A percentile compares a stretch with the other conserved stretches of the same genome.
phyloP scores from a whole-genome alignment of 768 basidiomycete species.

The Mycena capillaripes region DNA sequence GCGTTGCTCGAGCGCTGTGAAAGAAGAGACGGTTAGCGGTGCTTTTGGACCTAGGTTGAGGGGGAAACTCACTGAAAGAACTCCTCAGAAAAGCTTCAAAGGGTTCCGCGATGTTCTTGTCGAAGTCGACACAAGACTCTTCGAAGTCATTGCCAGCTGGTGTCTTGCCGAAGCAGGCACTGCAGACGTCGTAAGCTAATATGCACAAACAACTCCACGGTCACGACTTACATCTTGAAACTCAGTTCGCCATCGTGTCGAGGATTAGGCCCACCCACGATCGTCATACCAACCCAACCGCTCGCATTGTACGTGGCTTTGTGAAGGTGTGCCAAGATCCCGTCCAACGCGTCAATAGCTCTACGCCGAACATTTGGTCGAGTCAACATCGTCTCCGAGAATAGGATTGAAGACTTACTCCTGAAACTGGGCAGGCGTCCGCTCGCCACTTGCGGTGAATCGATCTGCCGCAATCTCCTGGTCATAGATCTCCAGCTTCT shows the following conservation, averaged over 20 bases:
- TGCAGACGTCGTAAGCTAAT: neutral
- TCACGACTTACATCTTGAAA: neutral
- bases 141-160: neutral
- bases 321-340: neutral
- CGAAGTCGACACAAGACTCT: neutral
- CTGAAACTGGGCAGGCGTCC: neutral
- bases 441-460: neutral
- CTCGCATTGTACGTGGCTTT: neutral
- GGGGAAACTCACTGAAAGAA: neutral
- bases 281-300: conserved; percentile 7
- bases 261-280: conserved; percentile 4
- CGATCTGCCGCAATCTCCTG: neutral
- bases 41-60: too few relatives aligned
- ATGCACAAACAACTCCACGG: neutral
- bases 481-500: neutral
- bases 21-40: too few relatives aligned
- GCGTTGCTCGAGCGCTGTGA: neutral
- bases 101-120: neutral
- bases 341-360: neutral
- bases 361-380: neutral
- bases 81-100: neutral
- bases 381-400: neutral
- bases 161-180: neutral
- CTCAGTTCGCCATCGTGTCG: neutral
- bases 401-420: neutral